These are phyloP conservation scores for Vicia sativa DNA, from an alignment of 306 rosid genomes.

Conservation along the genomic window DNA sequence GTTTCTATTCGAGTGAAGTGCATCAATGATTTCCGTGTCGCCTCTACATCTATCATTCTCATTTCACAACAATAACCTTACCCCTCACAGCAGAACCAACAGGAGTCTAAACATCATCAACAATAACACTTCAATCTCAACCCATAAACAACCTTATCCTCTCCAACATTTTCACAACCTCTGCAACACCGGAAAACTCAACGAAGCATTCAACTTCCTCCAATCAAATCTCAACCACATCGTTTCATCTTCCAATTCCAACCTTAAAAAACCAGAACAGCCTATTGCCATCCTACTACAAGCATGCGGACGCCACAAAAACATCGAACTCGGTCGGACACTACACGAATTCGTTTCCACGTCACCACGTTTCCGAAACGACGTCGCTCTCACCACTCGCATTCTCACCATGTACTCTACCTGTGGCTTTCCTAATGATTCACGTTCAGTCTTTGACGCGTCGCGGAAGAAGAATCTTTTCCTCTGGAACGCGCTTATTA, in stretches of 20 bases:
- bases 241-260: conserved; percentile 34
- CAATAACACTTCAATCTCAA: conserved; percentile 25
- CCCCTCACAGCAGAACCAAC: conserved; percentile 13
- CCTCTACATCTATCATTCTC: conserved; percentile 46
- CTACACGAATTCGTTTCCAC: conserved; percentile 53
- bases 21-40: conserved; percentile 43
- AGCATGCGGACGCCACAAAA: conserved; percentile 55
- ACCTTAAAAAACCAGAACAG: neutral
- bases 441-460: conserved; percentile 56
- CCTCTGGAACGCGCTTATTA: conserved; percentile 78
- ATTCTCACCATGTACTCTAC: conserved; percentile 70
- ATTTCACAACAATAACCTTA: conserved; percentile 25
- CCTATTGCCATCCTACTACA: conserved; percentile 55
- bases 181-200: conserved; percentile 55
- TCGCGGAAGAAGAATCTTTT: conserved; percentile 53
- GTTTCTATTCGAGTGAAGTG: no score
- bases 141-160: conserved; percentile 25
- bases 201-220: conserved; percentile 54
- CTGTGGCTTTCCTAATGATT: conserved; percentile 63
- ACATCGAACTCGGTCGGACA: conserved; percentile 58
- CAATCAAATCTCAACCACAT: conserved; percentile 38
- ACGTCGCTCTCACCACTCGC: conserved; percentile 69
- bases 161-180: conserved; percentile 52
- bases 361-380: conserved; percentile 47
- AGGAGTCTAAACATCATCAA: neutral